Evolutionary conservation across 257 asterid species (phyloP), one percentile per base, ranked within the genome.

Genomic region (Nyctanthes arbortristis): DNA sequence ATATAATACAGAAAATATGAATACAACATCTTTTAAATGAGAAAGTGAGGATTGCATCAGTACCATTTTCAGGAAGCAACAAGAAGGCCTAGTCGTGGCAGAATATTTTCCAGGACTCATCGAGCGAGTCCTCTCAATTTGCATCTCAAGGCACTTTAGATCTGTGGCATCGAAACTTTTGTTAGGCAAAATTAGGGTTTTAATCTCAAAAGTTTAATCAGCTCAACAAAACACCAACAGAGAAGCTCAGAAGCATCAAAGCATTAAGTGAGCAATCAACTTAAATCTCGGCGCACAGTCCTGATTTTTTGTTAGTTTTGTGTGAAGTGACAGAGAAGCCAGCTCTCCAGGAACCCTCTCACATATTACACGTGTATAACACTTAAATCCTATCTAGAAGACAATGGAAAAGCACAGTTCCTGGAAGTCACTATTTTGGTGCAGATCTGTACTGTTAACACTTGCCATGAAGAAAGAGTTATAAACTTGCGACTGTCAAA

Each of bases 21-120:
- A 39, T 20, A 34, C 66, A 73, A 49, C 30, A 22, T 37, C 59
- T 27, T 39, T 30, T 8, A 61, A 57, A n/a, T 63, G 25, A 64
- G 39, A 60, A 7, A 37, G 37, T 20, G 59, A 39, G 54, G 35
- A 58, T 45, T 65, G 39, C 16, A 67, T 67, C 63, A 35, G 59
- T 85, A 93, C 99, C 99, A 93, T 79, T 77, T 81, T 89, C 62
- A 93, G 86, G 81, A 87, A 88, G 93, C 93, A 91, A 62, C 79
- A 96, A n/a, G n/a, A n/a, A 11, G 96, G 96, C 63, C 75, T 79
- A 66, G 63, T 77, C 73, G 82, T 91, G 54, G 86, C 88, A 65
- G 87, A 84, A 74, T 74, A 64, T 72, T 80, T 89, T 78, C 85
- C 87, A 39, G 91, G 93, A 35, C 77, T 76, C 94, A 91, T 86